Conservation (phyloP, 768 basidiomycete species). For the Boletellus ananas region DNA sequence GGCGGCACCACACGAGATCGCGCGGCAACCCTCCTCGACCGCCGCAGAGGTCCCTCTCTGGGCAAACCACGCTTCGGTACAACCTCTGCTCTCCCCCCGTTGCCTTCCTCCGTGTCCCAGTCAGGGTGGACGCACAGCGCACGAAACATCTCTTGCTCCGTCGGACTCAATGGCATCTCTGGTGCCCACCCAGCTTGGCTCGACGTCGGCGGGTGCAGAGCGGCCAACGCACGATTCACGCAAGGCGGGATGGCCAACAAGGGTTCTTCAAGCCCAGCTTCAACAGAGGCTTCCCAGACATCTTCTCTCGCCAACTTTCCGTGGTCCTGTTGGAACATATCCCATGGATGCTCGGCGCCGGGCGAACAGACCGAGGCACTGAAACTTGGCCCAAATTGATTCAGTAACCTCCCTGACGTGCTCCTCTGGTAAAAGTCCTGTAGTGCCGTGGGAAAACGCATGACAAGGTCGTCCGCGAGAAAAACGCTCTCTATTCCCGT, state of each 20-base stretch:
- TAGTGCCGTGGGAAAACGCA: slow-evolving; percentile 59
- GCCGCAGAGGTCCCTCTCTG: slow-evolving; percentile 21
- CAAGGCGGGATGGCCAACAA: slow-evolving; percentile 24
- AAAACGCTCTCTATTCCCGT: slow-evolving; percentile 47
- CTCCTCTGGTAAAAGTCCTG: slow-evolving; percentile 54
- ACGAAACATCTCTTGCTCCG: slow-evolving; percentile 69
- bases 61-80: neutral
- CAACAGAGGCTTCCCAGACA: slow-evolving; percentile 20
- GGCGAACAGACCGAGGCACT: slow-evolving; percentile 35
- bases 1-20: slow-evolving; percentile 41
- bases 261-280: slow-evolving; percentile 20
- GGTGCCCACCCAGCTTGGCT: slow-evolving; percentile 4
- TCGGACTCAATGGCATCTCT: slow-evolving; percentile 56
- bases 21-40: slow-evolving; percentile 65
- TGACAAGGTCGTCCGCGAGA: slow-evolving; percentile 57
- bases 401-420: slow-evolving; percentile 43
- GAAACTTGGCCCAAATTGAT: slow-evolving; percentile 66
- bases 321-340: slow-evolving; percentile 2
- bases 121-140: slow-evolving; percentile 58
- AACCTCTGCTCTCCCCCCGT: slow-evolving; percentile 10
- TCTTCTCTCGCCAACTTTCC: slow-evolving; percentile 7
- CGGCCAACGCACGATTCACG: slow-evolving; percentile 30
- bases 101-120: slow-evolving; percentile 41
- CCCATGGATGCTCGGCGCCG: neutral
- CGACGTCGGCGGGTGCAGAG: slow-evolving; percentile 20